phyloP scores from a whole-genome alignment of 331 rosid species.

The Pyracantha coccinea region DNA sequence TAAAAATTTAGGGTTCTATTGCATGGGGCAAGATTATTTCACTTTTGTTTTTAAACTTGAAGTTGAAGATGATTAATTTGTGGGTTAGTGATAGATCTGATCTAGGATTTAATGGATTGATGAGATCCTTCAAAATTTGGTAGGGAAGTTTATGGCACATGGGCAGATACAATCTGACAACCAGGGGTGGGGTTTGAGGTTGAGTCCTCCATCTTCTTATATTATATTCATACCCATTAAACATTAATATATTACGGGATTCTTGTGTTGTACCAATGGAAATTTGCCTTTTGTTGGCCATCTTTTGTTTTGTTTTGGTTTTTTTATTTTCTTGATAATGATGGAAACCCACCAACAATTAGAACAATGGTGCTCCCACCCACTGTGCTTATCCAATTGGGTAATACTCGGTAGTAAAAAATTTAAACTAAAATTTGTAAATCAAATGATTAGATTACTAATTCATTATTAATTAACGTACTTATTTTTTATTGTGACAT shows the following conservation, averaged over 20 bases:
- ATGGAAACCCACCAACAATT: too few relatives aligned
- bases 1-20: neutral
- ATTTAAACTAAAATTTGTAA: too few relatives aligned
- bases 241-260: neutral
- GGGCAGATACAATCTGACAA: neutral
- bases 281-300: neutral
- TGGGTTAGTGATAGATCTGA: neutral
- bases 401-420: too few relatives aligned
- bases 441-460: too few relatives aligned
- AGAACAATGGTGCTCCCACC: too few relatives aligned
- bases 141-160: neutral
- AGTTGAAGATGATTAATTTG: neutral
- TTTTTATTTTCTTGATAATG: too few relatives aligned
- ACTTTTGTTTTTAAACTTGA: too few relatives aligned
- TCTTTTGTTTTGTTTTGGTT: too few relatives aligned
- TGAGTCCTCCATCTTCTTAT: too few relatives aligned
- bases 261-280: neutral
- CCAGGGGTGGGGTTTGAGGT: neutral
- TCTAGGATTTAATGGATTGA: neutral
- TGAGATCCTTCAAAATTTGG: neutral
- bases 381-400: too few relatives aligned
- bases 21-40: neutral
- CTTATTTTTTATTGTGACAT: fast-evolving
- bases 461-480: too few relatives aligned
- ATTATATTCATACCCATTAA: too few relatives aligned